These are phyloP conservation scores for Ophiocordyceps camponoti-saundersi DNA, from an alignment of 2,329 filamentous ascomycete species.

Conservation along the genomic window DNA sequence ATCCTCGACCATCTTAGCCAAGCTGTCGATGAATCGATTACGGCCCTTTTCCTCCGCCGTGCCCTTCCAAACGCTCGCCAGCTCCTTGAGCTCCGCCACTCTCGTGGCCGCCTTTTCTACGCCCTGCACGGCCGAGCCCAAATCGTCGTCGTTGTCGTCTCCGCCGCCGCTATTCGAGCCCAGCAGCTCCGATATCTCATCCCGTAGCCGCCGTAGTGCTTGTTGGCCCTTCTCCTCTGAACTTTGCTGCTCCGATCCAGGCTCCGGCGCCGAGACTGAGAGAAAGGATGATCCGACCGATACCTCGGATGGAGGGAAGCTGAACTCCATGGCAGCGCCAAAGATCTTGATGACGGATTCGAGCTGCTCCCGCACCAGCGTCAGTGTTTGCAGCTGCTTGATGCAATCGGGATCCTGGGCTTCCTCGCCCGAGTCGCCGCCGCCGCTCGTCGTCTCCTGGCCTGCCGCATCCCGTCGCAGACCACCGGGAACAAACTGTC, in stretches of 20 bases:
- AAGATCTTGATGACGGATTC: constrained; percentile 84
- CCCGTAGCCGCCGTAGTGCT: constrained; percentile 50
- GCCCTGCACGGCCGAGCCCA: constrained; percentile 44
- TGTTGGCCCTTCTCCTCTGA: constrained; percentile 79
- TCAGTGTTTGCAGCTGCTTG: constrained; percentile 64
- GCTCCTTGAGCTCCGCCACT: constrained; percentile 59
- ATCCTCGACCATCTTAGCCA: constrained; percentile 75
- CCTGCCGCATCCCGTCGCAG: constrained; percentile 11
- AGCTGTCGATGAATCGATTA: constrained; percentile 59
- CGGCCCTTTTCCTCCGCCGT: constrained; percentile 87
- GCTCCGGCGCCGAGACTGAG: constrained; percentile 74
- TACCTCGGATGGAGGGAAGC: constrained; percentile 73
- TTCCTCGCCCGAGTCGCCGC: constrained; percentile 6
- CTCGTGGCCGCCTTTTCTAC: constrained; percentile 57
- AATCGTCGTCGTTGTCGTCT: constrained; percentile 28
- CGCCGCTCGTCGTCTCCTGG: constrained; percentile 6
- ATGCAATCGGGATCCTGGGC: constrained; percentile 49
- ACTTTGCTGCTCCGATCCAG: constrained; percentile 42
- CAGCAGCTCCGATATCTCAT: constrained; percentile 56
- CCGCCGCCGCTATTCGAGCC: constrained; percentile 32
- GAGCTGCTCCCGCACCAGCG: constrained; percentile 65
- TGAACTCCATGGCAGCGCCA: constrained; percentile 90
- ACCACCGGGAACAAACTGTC: constrained; percentile 48
- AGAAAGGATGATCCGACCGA: constrained; percentile 75
- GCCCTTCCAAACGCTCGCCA: constrained; percentile 81